Conservation (phyloP, 768 basidiomycete species). For the Bullera alba region DNA sequence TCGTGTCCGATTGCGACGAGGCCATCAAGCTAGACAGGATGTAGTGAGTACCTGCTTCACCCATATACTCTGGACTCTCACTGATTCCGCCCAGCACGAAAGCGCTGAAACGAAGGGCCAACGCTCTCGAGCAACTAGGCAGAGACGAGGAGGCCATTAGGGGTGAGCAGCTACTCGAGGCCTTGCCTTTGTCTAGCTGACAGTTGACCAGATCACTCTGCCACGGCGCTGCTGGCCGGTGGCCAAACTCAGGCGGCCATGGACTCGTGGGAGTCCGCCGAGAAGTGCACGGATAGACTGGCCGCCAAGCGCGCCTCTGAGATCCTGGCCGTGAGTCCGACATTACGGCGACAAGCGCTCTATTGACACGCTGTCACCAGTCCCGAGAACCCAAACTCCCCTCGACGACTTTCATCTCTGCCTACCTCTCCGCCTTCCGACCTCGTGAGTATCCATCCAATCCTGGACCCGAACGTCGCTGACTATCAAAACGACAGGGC, state of each 20-base stretch:
- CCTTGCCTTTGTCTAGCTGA: background rate
- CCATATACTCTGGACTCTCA: background rate
- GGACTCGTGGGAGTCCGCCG: no score
- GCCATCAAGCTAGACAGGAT: conserved; percentile 73
- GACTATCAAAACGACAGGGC: conserved; percentile 48
- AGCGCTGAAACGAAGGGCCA: conserved; percentile 74
- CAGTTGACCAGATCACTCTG: conserved; percentile 69
- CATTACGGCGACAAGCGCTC: background rate
- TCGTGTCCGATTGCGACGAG: conserved; percentile 78
- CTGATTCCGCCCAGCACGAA: conserved; percentile 52
- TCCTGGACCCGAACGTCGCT: background rate
- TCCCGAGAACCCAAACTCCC: conserved; percentile 75
- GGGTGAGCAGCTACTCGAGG: no score
- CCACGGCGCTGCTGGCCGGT: conserved; percentile 88
- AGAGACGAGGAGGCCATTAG: conserved; percentile 69
- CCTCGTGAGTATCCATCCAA: conserved; percentile 54
- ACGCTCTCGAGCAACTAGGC: conserved; percentile 70
- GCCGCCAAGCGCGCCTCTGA: conserved; percentile 65
- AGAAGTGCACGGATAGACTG: conserved; percentile 82
- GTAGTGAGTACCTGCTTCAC: conserved; percentile 50
- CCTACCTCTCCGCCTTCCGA: conserved; percentile 96
- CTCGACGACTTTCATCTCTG: conserved; percentile 81
- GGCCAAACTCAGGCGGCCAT: conserved; percentile 76
- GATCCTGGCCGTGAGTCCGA: conserved; percentile 55
- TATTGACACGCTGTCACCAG: conserved; percentile 44